phyloP scores from a whole-genome alignment of 2,329 filamentous ascomycete genomes.

The Aspergillus udagawae region DNA sequence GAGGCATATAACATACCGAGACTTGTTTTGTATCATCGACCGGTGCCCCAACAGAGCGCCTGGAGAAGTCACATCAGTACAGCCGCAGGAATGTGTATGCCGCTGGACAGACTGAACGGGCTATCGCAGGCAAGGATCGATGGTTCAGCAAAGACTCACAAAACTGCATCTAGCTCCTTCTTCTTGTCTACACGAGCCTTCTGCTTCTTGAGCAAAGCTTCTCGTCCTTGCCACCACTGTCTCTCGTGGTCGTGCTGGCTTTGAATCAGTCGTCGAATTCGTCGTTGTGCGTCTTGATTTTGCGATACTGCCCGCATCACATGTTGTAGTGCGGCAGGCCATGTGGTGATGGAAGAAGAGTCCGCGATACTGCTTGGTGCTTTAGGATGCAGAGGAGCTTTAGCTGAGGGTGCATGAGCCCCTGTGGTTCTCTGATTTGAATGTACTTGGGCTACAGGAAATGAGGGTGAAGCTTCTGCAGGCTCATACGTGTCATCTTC shows the following conservation, averaged over 20 bases:
- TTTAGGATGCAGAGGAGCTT: constrained; percentile 1
- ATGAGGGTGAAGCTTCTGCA: constrained; percentile 9
- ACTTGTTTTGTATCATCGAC: constrained; percentile 28
- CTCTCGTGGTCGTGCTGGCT: constrained; percentile 61
- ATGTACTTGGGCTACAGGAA: neutral
- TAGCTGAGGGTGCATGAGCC: constrained; percentile 2
- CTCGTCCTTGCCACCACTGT: constrained; percentile 55
- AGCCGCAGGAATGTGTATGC: neutral
- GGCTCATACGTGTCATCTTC: constrained; percentile 17
- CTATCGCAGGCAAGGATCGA: neutral
- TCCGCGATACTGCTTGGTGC: constrained; percentile 21
- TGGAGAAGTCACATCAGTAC: constrained; percentile 15
- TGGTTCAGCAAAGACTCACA: constrained; percentile 41
- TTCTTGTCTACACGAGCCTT: constrained; percentile 50
- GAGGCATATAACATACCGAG: constrained; percentile 23
- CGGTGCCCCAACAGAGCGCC: constrained; percentile 45
- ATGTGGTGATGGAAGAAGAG: constrained; percentile 48
- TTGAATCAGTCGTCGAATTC: constrained; percentile 56
- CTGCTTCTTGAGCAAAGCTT: constrained; percentile 51
- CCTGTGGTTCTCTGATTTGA: neutral
- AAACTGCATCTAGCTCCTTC: constrained; percentile 50
- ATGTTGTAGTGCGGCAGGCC: constrained; percentile 49
- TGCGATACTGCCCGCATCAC: constrained; percentile 48
- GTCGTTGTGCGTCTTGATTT: constrained; percentile 42
- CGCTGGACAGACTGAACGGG: neutral